A percentile compares a stretch with the other conserved stretches of the same genome.
These are phyloP conservation scores for Graphiopsis chlorocephala DNA, from an alignment of 2,329 filamentous ascomycete species.

Conservation along the genomic window DNA sequence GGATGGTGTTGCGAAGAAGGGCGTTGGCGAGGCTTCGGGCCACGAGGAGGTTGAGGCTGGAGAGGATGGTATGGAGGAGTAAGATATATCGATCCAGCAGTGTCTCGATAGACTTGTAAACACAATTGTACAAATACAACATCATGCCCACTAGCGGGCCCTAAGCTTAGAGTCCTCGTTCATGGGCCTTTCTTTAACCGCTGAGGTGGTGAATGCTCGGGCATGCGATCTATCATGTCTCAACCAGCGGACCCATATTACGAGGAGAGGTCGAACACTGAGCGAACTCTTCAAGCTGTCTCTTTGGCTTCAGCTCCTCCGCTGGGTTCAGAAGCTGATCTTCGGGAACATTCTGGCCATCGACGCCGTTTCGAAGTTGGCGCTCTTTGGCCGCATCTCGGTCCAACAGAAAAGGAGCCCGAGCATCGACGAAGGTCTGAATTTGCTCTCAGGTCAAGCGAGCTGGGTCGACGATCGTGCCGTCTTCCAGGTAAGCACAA, in stretches of 20 bases:
- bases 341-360: background rate
- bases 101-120: background rate
- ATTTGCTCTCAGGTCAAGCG: background rate
- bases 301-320: background rate
- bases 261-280: background rate
- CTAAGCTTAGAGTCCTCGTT: background rate
- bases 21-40: conserved; percentile 30
- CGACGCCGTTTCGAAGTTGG: background rate
- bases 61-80: conserved; percentile 10
- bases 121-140: background rate
- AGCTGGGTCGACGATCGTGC: background rate
- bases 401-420: background rate
- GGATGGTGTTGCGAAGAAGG: conserved; percentile 39
- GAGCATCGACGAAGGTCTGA: background rate
- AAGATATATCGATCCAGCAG: background rate
- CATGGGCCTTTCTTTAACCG: no score
- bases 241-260: background rate
- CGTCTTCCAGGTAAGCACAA: background rate
- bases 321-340: background rate
- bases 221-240: background rate
- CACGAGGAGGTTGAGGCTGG: conserved; percentile 11
- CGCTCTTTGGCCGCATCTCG: background rate
- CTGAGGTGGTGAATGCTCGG: background rate
- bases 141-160: background rate
- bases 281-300: background rate